Evolutionary conservation across 176 grass and related monocot species (phyloP).

Genomic region (Raddia guianensis): DNA sequence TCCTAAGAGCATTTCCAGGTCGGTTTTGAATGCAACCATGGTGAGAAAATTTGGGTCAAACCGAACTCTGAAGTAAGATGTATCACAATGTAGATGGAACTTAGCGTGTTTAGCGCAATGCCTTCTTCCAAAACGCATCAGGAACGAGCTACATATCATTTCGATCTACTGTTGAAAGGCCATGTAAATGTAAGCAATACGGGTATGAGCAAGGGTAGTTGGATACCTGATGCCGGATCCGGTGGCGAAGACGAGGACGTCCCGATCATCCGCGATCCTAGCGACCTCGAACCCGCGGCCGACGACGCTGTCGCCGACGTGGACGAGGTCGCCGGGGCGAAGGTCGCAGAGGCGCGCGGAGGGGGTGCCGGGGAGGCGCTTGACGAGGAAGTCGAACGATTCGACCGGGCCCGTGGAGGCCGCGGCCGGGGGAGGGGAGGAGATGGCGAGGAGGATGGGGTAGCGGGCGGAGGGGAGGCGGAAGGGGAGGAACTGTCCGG

Average conservation of each 20-base stretch:
- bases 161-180: neutral
- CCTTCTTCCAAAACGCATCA: neutral
- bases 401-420: neutral
- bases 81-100: neutral
- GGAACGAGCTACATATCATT: neutral
- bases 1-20: neutral
- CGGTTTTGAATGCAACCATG: neutral
- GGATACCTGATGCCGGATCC: constrained; percentile 79
- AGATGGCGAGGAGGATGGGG: constrained; percentile 78
- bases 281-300: constrained; percentile 58
- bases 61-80: neutral
- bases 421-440: constrained; percentile 47
- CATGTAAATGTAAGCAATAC: neutral
- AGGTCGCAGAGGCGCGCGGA: constrained; percentile 65
- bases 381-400: constrained; percentile 70
- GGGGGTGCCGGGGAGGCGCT: constrained; percentile 61
- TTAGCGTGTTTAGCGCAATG: neutral
- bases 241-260: constrained; percentile 71
- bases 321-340: constrained; percentile 52
- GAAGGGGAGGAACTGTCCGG: constrained; percentile 87
- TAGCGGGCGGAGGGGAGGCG: constrained; percentile 47
- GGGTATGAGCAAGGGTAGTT: neutral
- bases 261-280: constrained; percentile 42
- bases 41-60: neutral
- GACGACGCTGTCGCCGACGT: constrained; percentile 54